Percentiles rank a stretch among this genome's conserved stretches.
Evolutionary conservation across 2,329 filamentous ascomycete species (phyloP).

Genomic region (Chaetomium sp.): DNA sequence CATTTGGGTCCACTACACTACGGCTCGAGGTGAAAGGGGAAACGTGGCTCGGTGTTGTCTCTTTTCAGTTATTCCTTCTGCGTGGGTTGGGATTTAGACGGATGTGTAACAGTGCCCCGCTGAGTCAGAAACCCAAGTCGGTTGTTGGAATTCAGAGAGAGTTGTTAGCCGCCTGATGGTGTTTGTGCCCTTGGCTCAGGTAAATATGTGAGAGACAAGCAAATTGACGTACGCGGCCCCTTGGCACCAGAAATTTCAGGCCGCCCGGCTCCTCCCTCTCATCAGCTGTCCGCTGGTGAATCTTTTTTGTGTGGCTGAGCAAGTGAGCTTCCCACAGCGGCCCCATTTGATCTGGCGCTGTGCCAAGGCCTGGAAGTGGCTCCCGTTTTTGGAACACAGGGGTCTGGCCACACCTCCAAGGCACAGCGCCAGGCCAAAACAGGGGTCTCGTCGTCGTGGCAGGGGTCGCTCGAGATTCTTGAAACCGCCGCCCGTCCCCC

Average conservation of each 20-base stretch:
- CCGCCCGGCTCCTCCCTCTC: too few relatives aligned
- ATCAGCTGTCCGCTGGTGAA: too few relatives aligned
- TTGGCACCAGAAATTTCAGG: too few relatives aligned
- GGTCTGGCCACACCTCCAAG: constrained; percentile 5
- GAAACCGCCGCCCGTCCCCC: constrained; percentile 21
- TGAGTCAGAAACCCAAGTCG: neutral
- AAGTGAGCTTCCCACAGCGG: too few relatives aligned
- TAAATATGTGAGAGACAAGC: too few relatives aligned
- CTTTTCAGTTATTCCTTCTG: neutral
- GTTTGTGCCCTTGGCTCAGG: too few relatives aligned
- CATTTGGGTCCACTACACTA: too few relatives aligned
- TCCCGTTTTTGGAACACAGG: constrained; percentile 2
- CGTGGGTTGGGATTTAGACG: neutral
- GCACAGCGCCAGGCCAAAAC: constrained; percentile 7
- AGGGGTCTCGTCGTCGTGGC: constrained; percentile 17
- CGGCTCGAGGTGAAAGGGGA: too few relatives aligned
- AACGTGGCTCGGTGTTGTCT: neutral
- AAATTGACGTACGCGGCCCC: too few relatives aligned
- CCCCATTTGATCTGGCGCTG: neutral
- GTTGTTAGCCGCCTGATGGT: too few relatives aligned
- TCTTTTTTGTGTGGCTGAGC: too few relatives aligned
- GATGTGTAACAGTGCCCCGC: neutral
- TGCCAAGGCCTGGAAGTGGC: neutral
- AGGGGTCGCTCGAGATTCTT: constrained; percentile 22
- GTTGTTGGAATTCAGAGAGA: too few relatives aligned